Conservation (phyloP, 768 basidiomycete species). For the Calocybe indica region DNA sequence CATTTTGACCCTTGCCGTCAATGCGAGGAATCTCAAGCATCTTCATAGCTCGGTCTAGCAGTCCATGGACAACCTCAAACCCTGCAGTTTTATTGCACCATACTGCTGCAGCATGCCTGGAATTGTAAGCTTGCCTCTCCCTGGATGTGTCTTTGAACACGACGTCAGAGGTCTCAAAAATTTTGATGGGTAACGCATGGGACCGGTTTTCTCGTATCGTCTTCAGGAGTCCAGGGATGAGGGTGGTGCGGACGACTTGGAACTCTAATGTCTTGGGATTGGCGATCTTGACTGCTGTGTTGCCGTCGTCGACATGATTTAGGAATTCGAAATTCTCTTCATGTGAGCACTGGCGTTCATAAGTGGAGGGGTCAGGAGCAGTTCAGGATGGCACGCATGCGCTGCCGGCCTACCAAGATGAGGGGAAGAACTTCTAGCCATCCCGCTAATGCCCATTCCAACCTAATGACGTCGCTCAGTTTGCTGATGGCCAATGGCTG, state of each 20-base stretch:
- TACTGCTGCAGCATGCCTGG: slow-evolving; percentile 81
- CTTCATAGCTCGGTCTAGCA: slow-evolving; percentile 93
- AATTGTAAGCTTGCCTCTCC: slow-evolving; percentile 85
- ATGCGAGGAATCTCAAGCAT: slow-evolving; percentile 91
- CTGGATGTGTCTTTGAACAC: slow-evolving; percentile 76
- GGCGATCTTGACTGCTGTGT: slow-evolving; percentile 81
- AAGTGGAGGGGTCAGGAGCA: background rate
- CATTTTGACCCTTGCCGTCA: slow-evolving; percentile 44
- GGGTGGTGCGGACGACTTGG: slow-evolving; percentile 94
- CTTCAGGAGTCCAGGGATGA: slow-evolving; percentile 94
- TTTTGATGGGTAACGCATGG: slow-evolving; percentile 84
- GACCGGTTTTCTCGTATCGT: slow-evolving; percentile 95
- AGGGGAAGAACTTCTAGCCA: slow-evolving; percentile 95
- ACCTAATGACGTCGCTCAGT: slow-evolving; percentile 80
- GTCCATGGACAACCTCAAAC: slow-evolving; percentile 93
- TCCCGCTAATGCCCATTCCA: slow-evolving; percentile 91
- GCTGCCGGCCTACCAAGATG: slow-evolving; percentile 66
- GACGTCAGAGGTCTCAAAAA: slow-evolving; percentile 93
- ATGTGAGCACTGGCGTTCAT: slow-evolving; percentile 74
- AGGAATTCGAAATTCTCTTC: slow-evolving; percentile 97
- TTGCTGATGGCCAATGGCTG: slow-evolving; percentile 88
- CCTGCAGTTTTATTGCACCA: slow-evolving; percentile 98
- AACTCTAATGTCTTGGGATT: slow-evolving; percentile 98
- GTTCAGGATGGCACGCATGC: background rate
- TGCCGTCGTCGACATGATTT: slow-evolving; percentile 79